These are phyloP conservation scores for Pachyrhizus erosus DNA, from an alignment of 306 rosid species.

Conservation along the genomic window DNA sequence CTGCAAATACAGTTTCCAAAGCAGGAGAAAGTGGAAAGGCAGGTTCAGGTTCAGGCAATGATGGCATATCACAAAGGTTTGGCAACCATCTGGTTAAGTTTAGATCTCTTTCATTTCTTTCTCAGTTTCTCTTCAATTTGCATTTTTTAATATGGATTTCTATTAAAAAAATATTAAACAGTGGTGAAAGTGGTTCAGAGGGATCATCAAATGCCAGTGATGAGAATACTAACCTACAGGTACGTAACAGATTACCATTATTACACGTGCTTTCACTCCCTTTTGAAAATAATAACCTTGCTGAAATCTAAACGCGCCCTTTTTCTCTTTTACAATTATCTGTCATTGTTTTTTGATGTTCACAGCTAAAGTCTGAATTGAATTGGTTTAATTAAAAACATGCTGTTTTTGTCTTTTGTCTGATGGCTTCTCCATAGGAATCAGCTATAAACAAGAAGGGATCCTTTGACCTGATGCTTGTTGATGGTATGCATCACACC, in stretches of 20 bases:
- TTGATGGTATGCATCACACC: conserved; percentile 67
- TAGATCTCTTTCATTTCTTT: conserved; percentile 32
- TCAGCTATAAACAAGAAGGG: conserved; percentile 75
- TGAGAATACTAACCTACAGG: conserved; percentile 85
- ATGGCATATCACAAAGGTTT: conserved; percentile 90
- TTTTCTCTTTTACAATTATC: not conserved
- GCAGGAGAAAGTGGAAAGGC: conserved; percentile 83
- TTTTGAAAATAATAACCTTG: conserved; percentile 17
- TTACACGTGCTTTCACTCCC: conserved; percentile 17
- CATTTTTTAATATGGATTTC: conserved; percentile 23
- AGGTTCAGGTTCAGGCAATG: conserved; percentile 92
- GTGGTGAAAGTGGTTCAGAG: conserved; percentile 90
- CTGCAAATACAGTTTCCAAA: conserved; percentile 67
- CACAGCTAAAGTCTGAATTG: not conserved
- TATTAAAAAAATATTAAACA: conserved; percentile 34
- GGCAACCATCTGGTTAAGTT: conserved; percentile 41
- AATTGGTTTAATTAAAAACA: conserved; percentile 20
- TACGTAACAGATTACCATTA: conserved; percentile 38
- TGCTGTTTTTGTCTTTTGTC: not conserved
- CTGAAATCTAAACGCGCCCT: not conserved
- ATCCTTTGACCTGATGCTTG: conserved; percentile 95
- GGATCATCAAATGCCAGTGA: conserved; percentile 90
- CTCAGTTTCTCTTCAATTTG: not conserved
- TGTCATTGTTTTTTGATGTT: conserved; percentile 5
- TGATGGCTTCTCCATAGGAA: conserved; percentile 57